Percentiles rank a stretch among this genome's conserved stretches.
Conservation (phyloP, 2,329 filamentous ascomycete genomes). For the Botrytis cinerea region DNA sequence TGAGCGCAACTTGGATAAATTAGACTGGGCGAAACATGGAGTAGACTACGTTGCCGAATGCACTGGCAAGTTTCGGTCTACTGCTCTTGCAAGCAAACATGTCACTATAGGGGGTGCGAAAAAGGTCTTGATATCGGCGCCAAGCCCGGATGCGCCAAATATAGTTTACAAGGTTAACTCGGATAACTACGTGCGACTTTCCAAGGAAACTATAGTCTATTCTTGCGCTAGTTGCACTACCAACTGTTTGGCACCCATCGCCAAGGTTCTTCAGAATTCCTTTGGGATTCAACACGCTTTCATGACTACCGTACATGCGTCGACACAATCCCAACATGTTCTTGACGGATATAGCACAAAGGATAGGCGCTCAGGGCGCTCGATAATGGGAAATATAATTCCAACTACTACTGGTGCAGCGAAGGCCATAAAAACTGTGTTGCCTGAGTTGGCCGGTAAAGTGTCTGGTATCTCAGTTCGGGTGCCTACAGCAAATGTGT, state of each 20-base stretch:
- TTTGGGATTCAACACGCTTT: neutral
- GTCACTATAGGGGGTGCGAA: neutral
- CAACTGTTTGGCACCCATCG: neutral
- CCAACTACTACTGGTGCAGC: neutral
- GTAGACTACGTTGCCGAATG: neutral
- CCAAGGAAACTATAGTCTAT: neutral
- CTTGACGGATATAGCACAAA: neutral
- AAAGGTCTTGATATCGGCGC: neutral
- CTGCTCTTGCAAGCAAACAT: neutral
- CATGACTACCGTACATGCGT: neutral
- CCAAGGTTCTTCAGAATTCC: neutral
- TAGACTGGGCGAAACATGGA: neutral
- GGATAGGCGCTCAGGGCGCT: neutral
- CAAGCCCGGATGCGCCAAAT: neutral
- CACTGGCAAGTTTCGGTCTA: neutral
- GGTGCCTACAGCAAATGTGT: neutral
- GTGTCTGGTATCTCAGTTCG: neutral
- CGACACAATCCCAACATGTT: neutral
- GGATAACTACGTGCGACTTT: neutral
- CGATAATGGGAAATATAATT: neutral
- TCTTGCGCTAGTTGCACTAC: neutral
- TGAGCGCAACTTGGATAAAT: neutral
- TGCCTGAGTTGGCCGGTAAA: neutral
- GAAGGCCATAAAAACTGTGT: neutral
- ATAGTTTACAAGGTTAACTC: neutral